Percentiles rank a stretch among this genome's conserved stretches.
These are phyloP conservation scores for Chaetomium sp. DNA, from an alignment of 2,329 filamentous ascomycete species.

Conservation along the genomic window DNA sequence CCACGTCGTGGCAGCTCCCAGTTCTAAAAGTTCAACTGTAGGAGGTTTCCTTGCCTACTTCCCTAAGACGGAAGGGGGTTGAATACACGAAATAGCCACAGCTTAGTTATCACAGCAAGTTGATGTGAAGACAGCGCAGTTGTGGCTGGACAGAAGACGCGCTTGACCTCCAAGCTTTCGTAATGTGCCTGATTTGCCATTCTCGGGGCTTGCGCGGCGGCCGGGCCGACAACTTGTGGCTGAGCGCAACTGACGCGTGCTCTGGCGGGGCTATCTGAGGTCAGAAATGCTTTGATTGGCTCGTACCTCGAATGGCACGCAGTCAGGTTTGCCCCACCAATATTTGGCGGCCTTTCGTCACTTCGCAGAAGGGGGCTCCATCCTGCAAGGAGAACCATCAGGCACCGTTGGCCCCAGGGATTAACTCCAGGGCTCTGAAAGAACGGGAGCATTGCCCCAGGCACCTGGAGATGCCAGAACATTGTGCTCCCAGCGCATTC, in stretches of 20 bases:
- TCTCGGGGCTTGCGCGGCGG: constrained; percentile 18
- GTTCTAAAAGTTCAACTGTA: background rate
- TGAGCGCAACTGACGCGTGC: constrained; percentile 23
- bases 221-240: constrained; percentile 16
- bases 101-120: background rate
- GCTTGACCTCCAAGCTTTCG: no score
- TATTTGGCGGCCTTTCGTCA: constrained; percentile 30
- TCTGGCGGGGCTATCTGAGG: constrained; percentile 15
- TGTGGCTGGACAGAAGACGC: background rate
- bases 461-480: constrained; percentile 7
- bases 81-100: background rate
- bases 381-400: constrained; percentile 22
- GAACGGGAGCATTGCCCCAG: constrained; percentile 3
- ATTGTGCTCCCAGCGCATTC: constrained; percentile 4
- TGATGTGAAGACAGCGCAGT: background rate
- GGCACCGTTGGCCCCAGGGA: constrained; percentile 28
- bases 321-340: constrained; percentile 27
- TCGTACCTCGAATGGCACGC: background rate
- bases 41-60: no score
- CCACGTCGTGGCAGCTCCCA: background rate
- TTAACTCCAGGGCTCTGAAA: constrained; percentile 15
- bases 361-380: constrained; percentile 25
- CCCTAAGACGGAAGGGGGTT: no score
- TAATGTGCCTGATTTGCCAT: background rate
- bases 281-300: constrained; percentile 10